A percentile compares a stretch with the other conserved stretches of the same genome.
phyloP scores from a whole-genome alignment of 257 asterid species.

The Nyctanthes arbortristis region DNA sequence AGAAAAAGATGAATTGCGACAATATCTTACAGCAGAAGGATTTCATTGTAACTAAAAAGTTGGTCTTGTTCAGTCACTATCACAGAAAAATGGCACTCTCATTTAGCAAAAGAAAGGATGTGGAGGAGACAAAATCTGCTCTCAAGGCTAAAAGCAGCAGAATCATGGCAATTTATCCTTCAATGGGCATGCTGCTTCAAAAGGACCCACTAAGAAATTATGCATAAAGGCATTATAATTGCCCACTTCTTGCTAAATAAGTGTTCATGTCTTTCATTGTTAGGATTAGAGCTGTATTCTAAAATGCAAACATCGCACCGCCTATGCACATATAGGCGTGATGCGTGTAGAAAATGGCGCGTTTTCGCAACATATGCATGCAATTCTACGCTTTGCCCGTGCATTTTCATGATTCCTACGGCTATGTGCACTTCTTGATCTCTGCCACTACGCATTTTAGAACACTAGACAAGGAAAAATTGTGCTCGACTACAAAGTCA shows the following conservation, averaged over 20 bases:
- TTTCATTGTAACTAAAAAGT: constrained; percentile 17
- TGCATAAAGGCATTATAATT: background rate
- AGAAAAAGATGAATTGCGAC: background rate
- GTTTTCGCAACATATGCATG: too few species aligned
- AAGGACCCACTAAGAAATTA: constrained; percentile 4
- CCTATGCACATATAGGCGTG: too few species aligned
- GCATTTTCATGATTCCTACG: too few species aligned
- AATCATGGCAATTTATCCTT: constrained; percentile 21
- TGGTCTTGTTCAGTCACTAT: constrained; percentile 27
- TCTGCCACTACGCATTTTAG: too few species aligned
- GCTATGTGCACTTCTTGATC: too few species aligned
- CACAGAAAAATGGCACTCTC: constrained; percentile 20
- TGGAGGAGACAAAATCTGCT: constrained; percentile 14
- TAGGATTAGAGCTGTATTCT: background rate
- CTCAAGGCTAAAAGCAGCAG: constrained; percentile 24
- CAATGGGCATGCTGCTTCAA: constrained; percentile 17
- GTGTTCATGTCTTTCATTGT: background rate
- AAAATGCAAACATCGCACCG: too few species aligned
- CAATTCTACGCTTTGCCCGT: too few species aligned
- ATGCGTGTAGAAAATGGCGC: too few species aligned
- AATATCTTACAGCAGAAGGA: constrained; percentile 7
- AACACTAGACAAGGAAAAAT: background rate
- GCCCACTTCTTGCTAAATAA: constrained; percentile 14
- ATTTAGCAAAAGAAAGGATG: constrained; percentile 24
- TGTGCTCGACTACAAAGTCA: background rate